These are phyloP conservation scores for Nephelium lappaceum DNA, from an alignment of 345 rosid species.

Conservation along the genomic window DNA sequence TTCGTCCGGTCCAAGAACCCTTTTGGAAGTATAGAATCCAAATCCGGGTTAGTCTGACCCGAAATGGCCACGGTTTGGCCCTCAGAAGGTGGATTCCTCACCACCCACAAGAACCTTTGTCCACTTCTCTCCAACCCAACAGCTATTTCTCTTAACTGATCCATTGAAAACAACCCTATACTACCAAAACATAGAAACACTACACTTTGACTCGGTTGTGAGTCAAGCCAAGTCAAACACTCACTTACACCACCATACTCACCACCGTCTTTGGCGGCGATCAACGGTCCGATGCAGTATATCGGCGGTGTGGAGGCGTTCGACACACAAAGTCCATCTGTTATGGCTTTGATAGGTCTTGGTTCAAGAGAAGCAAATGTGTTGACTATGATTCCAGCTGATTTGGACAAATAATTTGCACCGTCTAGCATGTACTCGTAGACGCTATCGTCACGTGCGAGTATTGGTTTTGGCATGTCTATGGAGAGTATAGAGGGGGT, in stretches of 20 bases:
- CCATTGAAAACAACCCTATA: conserved; percentile 44
- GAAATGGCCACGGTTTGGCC: conserved; percentile 17
- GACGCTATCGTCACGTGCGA: conserved; percentile 32
- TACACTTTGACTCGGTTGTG: conserved; percentile 48
- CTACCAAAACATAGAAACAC: conserved; percentile 71
- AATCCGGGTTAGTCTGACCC: conserved; percentile 23
- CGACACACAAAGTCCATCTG: conserved; percentile 48
- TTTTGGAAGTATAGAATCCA: conserved; percentile 40
- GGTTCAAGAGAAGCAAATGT: conserved; percentile 57
- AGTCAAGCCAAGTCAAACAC: conserved; percentile 50
- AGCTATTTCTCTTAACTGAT: conserved; percentile 51
- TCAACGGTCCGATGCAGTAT: conserved; percentile 61
- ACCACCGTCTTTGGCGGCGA: conserved; percentile 12
- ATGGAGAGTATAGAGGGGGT: conserved; percentile 34
- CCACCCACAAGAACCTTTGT: conserved; percentile 60
- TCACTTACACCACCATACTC: conserved; percentile 3
- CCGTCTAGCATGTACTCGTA: conserved; percentile 30
- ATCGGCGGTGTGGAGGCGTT: conserved; percentile 38
- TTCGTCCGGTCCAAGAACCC: conserved; percentile 45
- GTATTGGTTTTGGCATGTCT: conserved; percentile 29
- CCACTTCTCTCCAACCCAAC: conserved; percentile 51
- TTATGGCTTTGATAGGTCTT: conserved; percentile 35
- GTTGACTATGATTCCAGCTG: conserved; percentile 57
- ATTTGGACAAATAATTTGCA: conserved; percentile 20
- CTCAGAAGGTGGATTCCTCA: conserved; percentile 41